A percentile compares a stretch with the other conserved stretches of the same genome.
Evolutionary conservation across 2,329 filamentous ascomycete species (phyloP).

Genomic region (Aspergillus costaricaensis): DNA sequence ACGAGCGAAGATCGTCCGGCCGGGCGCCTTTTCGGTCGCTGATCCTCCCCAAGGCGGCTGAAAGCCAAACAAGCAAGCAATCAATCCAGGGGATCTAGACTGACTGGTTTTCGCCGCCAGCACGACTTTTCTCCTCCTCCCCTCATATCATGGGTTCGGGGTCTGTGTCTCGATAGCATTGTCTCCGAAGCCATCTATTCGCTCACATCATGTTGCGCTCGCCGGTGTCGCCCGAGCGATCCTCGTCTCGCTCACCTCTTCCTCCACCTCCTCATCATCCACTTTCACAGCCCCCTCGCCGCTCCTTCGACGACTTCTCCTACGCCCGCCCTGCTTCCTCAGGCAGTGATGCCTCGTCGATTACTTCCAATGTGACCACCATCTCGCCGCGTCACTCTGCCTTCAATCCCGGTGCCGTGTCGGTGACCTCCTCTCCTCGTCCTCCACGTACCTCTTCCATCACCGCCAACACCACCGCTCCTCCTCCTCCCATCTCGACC

Average conservation of each 20-base stretch:
- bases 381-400: constrained; percentile 45
- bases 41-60: too few species aligned
- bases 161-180: too few species aligned
- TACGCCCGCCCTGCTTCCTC: constrained; percentile 43
- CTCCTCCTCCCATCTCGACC: constrained; percentile 29
- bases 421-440: constrained; percentile 25
- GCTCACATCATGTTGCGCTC: constrained; percentile 23
- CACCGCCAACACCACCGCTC: constrained; percentile 31
- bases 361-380: constrained; percentile 47
- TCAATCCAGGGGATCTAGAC: too few species aligned
- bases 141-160: too few species aligned
- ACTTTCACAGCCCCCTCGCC: constrained; percentile 20
- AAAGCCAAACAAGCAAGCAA: too few species aligned
- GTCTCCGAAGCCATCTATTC: too few species aligned
- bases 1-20: too few species aligned
- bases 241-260: constrained; percentile 22
- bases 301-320: constrained; percentile 36
- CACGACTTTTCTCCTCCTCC: too few species aligned
- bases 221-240: constrained; percentile 25
- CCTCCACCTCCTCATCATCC: constrained; percentile 22
- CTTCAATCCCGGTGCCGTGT: constrained; percentile 13
- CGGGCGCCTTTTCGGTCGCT: too few species aligned
- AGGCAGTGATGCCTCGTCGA: constrained; percentile 50
- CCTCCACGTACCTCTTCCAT: constrained; percentile 31
- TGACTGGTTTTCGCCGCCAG: too few species aligned